Evolutionary conservation across 225 moss, liverwort and hornwort species (phyloP).

Genomic region (Physcomitrium patens): DNA sequence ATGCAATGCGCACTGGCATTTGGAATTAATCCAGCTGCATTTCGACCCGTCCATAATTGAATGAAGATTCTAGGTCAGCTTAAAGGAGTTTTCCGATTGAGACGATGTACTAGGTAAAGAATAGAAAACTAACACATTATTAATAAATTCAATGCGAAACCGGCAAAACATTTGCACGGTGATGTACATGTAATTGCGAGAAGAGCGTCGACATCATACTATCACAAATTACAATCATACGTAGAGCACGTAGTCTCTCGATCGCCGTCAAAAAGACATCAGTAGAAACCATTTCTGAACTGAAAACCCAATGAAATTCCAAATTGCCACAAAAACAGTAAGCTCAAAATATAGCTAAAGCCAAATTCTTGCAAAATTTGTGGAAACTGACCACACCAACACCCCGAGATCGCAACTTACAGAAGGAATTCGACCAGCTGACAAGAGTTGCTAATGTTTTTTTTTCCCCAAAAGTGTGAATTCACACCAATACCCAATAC

Average conservation of each 20-base stretch:
- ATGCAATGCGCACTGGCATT: conserved; percentile 29
- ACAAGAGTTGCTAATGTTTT: background rate
- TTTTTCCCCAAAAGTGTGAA: background rate
- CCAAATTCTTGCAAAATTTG: background rate
- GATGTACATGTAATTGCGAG: background rate
- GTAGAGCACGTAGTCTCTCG: background rate
- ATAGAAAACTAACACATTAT: background rate
- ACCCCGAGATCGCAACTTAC: background rate
- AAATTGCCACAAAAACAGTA: conserved; percentile 4
- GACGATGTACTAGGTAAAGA: background rate
- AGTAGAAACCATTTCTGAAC: background rate
- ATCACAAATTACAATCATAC: background rate
- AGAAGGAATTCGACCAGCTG: background rate
- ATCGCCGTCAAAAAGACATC: background rate
- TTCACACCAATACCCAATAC: background rate
- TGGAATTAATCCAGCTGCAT: conserved; percentile 14
- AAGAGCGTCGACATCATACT: background rate
- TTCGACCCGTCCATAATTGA: background rate
- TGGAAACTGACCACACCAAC: background rate
- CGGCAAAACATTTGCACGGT: background rate
- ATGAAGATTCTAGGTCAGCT: background rate
- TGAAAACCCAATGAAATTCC: conserved; percentile 1
- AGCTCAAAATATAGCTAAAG: conserved; percentile 6
- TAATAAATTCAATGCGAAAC: background rate
- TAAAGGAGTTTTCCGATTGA: conserved; percentile 2